These are phyloP conservation scores for Platismatia glauca DNA, from an alignment of 495 filamentous ascomycete genomes.

Conservation along the genomic window DNA sequence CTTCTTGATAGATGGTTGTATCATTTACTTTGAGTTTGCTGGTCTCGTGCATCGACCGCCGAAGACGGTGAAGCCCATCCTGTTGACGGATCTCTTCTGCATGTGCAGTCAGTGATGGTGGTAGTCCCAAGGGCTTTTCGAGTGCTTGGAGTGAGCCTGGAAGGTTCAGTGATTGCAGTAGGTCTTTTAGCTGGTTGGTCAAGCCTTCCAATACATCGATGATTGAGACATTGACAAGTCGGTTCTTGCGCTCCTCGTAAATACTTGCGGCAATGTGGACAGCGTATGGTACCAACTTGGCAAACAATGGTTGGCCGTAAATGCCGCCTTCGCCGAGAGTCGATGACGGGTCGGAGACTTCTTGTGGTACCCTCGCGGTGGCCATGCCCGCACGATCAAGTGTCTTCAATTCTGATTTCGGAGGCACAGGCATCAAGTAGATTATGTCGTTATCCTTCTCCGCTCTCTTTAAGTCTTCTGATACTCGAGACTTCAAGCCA, in stretches of 20 bases:
- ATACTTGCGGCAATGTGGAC: constrained; percentile 93
- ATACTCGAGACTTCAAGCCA: constrained; percentile 68
- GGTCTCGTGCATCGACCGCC: constrained; percentile 73
- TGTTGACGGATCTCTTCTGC: constrained; percentile 94
- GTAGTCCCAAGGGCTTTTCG: constrained; percentile 90
- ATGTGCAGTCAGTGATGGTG: constrained; percentile 72
- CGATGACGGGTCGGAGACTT: constrained; percentile 70
- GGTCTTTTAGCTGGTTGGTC: constrained; percentile 70
- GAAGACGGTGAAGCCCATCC: constrained; percentile 66
- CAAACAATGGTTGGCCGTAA: constrained; percentile 77
- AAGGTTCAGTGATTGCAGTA: constrained; percentile 74
- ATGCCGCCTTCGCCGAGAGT: constrained; percentile 70
- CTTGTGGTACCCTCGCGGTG: constrained; percentile 63
- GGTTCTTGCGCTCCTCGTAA: constrained; percentile 84
- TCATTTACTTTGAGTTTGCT: constrained; percentile 75
- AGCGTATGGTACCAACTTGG: constrained; percentile 88
- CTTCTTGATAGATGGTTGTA: constrained; percentile 67
- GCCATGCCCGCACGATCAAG: constrained; percentile 90
- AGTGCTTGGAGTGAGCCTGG: constrained; percentile 90
- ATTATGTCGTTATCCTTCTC: constrained; percentile 97
- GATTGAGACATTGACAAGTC: constrained; percentile 75
- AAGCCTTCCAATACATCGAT: constrained; percentile 77
- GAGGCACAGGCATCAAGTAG: constrained; percentile 75
- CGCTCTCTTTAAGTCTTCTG: constrained; percentile 81
- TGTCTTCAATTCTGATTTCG: constrained; percentile 77